Evolutionary conservation across 2,329 filamentous ascomycete species (phyloP).

Genomic region (Aciculosporium take): DNA sequence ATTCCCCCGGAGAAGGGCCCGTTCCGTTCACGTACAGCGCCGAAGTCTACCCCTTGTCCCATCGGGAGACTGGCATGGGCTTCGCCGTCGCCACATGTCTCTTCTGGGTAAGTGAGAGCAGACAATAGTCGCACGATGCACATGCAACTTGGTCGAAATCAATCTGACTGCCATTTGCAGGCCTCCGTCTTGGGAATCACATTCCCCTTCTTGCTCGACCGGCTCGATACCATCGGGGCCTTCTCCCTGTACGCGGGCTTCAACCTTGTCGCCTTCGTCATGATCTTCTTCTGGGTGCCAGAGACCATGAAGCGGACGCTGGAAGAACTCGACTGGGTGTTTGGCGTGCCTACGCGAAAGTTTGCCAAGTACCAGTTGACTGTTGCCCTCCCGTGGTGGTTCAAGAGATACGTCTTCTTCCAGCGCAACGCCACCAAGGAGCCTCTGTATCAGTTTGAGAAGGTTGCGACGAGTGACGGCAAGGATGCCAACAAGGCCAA

Average conservation of each 20-base stretch:
- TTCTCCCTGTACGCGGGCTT: constrained; percentile 40
- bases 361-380: constrained; percentile 26
- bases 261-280: constrained; percentile 37
- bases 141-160: not conserved
- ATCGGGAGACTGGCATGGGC: constrained; percentile 50
- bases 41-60: constrained; percentile 49
- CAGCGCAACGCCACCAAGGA: constrained; percentile 17
- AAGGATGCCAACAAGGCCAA: not conserved
- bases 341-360: constrained; percentile 29
- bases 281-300: constrained; percentile 34
- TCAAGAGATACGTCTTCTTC: constrained; percentile 20
- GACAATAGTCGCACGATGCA: not conserved
- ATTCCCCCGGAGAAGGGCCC: constrained; percentile 49
- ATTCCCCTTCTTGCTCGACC: constrained; percentile 32
- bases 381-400: constrained; percentile 18
- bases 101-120: constrained; percentile 29
- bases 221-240: constrained; percentile 20
- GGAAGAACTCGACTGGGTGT: constrained; percentile 37
- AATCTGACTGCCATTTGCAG: constrained; percentile 1
- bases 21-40: constrained; percentile 49
- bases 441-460: constrained; percentile 25
- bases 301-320: constrained; percentile 42
- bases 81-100: constrained; percentile 48
- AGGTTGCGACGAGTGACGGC: constrained; percentile 8
- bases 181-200: constrained; percentile 35